A percentile compares a stretch with the other conserved stretches of the same genome.
These are phyloP conservation scores for Fusarium paranaense DNA, from an alignment of 2,329 filamentous ascomycete species.

Conservation along the genomic window DNA sequence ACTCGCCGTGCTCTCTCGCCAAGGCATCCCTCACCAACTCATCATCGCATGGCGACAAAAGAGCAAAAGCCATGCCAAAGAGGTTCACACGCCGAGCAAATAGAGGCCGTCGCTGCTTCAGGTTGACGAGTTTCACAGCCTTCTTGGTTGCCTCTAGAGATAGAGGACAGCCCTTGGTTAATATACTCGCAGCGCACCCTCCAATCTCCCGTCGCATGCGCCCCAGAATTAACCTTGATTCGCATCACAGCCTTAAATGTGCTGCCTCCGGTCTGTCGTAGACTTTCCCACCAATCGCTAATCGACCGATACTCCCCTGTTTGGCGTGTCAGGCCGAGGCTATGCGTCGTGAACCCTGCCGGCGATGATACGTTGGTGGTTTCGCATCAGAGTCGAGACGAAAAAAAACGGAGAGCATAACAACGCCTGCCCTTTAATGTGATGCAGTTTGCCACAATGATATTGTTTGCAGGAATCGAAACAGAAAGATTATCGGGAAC, in stretches of 20 bases:
- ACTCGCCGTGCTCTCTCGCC: background rate
- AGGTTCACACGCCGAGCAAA: background rate
- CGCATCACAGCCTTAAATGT: background rate
- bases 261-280: background rate
- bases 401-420: slow-evolving; percentile 11
- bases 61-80: background rate
- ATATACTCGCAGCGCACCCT: slow-evolving; percentile 7
- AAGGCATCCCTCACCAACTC: background rate
- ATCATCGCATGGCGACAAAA: background rate
- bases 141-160: background rate
- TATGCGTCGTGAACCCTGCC: slow-evolving; percentile 12
- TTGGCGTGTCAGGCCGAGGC: background rate
- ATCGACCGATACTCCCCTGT: background rate
- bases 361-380: slow-evolving; percentile 33
- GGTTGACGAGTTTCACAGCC: background rate
- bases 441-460: background rate
- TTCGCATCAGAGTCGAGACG: slow-evolving; percentile 27
- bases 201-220: slow-evolving; percentile 5
- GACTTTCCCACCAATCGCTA: slow-evolving; percentile 4
- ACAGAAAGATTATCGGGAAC: background rate
- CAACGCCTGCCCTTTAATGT: background rate
- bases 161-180: slow-evolving; percentile 2
- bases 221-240: slow-evolving; percentile 7
- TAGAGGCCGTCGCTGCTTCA: slow-evolving; percentile 3
- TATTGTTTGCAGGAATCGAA: background rate